Evolutionary conservation across 164 flowering plant genomes (phyloP).

Genomic region (Piper betle): DNA sequence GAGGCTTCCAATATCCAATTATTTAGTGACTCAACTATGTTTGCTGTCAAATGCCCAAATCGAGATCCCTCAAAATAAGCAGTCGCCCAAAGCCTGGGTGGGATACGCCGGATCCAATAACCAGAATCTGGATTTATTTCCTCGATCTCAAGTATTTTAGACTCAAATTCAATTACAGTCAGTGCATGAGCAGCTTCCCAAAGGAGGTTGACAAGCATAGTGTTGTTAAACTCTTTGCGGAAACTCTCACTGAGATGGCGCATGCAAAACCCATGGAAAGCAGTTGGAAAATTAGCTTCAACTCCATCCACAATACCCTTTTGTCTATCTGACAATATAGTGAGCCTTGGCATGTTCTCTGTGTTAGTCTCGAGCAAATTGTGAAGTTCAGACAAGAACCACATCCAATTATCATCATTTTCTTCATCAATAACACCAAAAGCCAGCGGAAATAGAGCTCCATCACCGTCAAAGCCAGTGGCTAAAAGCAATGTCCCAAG

Average conservation of each 20-base stretch:
- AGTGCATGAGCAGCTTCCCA: slow-evolving; percentile 28
- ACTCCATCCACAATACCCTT: slow-evolving; percentile 27
- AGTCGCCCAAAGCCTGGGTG: slow-evolving; percentile 43
- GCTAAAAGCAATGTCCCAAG: slow-evolving; percentile 52
- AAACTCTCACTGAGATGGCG: slow-evolving; percentile 28
- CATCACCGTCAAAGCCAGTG: slow-evolving; percentile 31
- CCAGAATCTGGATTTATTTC: slow-evolving; percentile 36
- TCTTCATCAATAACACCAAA: slow-evolving; percentile 27
- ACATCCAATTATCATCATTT: slow-evolving; percentile 34
- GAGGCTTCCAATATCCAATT: slow-evolving; percentile 41
- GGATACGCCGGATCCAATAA: slow-evolving; percentile 37
- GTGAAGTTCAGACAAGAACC: slow-evolving; percentile 28
- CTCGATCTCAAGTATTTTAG: slow-evolving; percentile 36
- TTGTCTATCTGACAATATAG: slow-evolving; percentile 25
- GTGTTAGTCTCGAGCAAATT: slow-evolving; percentile 22
- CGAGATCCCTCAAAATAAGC: slow-evolving; percentile 40
- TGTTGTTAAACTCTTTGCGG: slow-evolving; percentile 24
- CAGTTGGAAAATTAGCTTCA: slow-evolving; percentile 24
- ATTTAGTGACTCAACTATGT: slow-evolving; percentile 29
- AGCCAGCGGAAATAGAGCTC: slow-evolving; percentile 25
- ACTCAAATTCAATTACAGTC: slow-evolving; percentile 23
- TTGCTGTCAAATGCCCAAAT: slow-evolving; percentile 39
- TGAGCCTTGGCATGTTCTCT: slow-evolving; percentile 29
- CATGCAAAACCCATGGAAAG: slow-evolving; percentile 28
- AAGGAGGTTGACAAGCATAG: slow-evolving; percentile 22